These are phyloP conservation scores for Syzygium aromaticum DNA, from an alignment of 345 rosid species.

Conservation along the genomic window DNA sequence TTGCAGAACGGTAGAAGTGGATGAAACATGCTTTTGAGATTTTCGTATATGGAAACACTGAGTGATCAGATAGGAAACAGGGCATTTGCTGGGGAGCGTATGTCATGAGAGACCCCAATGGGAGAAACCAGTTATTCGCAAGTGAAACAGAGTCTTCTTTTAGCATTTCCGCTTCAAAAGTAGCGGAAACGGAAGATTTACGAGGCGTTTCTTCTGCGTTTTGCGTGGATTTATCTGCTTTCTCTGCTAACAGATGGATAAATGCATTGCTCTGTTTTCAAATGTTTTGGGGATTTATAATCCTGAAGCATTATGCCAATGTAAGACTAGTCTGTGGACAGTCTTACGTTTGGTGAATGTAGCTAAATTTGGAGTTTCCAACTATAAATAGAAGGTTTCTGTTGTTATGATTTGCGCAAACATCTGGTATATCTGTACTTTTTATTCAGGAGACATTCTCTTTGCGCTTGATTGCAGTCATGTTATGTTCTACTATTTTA, in stretches of 20 bases:
- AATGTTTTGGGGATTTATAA: not conserved
- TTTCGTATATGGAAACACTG: not conserved
- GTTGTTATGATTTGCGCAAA: not conserved
- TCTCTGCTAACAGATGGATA: not conserved
- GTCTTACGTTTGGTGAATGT: not conserved
- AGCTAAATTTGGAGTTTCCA: not conserved
- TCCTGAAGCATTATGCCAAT: not conserved
- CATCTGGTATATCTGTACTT: not conserved
- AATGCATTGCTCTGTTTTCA: not conserved
- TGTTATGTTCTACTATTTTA: not conserved
- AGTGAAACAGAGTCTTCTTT: not conserved
- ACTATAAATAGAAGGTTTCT: not conserved
- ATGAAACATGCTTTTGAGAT: not conserved
- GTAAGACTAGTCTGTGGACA: not conserved
- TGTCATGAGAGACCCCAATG: not conserved
- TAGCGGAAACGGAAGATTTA: not conserved
- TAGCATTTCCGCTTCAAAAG: not conserved
- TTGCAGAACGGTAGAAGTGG: not conserved
- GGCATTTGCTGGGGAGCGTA: not conserved
- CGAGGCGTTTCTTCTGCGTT: not conserved
- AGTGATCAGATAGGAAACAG: not conserved
- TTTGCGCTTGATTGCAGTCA: not conserved
- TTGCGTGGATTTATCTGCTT: not conserved
- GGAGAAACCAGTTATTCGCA: not conserved
- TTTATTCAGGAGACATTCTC: not conserved